Conservation (phyloP, 1,284 basidiomycete genomes). For the Dichomitus squalens region DNA sequence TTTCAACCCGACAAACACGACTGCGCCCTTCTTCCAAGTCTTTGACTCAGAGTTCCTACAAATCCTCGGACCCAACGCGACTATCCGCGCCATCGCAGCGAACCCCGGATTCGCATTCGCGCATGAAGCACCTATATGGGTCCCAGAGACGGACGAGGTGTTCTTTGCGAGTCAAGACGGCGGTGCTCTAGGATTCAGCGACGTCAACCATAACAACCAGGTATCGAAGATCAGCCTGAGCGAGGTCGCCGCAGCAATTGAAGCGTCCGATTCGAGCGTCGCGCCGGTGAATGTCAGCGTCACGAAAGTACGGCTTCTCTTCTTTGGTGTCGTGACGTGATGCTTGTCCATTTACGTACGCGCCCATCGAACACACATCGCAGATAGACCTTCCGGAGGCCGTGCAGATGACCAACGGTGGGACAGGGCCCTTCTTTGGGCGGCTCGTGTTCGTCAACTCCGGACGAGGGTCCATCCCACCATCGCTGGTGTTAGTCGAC, state of each 20-base stretch:
- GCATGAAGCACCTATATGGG: slow-evolving; percentile 74
- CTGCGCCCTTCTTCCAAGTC: slow-evolving; percentile 69
- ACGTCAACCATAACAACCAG: slow-evolving; percentile 46
- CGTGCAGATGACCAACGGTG: slow-evolving; percentile 76
- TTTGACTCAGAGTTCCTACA: slow-evolving; percentile 62
- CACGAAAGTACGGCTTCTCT: slow-evolving; percentile 56
- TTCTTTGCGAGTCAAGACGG: slow-evolving; percentile 52
- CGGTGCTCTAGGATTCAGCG: slow-evolving; percentile 43
- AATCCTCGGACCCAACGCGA: slow-evolving; percentile 61
- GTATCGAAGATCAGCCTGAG: slow-evolving; percentile 40
- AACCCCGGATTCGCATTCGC: slow-evolving; percentile 67
- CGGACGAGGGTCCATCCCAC: slow-evolving; percentile 64
- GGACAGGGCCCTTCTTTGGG: slow-evolving; percentile 66
- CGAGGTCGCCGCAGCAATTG: slow-evolving; percentile 34
- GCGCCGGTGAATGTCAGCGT: slow-evolving; percentile 55
- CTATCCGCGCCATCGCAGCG: slow-evolving; percentile 58
- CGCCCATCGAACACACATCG: no score
- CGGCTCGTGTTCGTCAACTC: slow-evolving; percentile 68
- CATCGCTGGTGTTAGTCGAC: slow-evolving; percentile 67
- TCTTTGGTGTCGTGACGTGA: slow-evolving; percentile 72
- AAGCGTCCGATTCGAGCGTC: slow-evolving; percentile 31
- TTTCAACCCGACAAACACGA: slow-evolving; percentile 44
- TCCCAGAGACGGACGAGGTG: slow-evolving; percentile 59
- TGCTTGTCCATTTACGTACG: no score
- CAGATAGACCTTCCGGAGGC: slow-evolving; percentile 46